A percentile compares a stretch with the other conserved stretches of the same genome.
Evolutionary conservation across 495 filamentous ascomycete species (phyloP).

Genomic region (Rusavskia elegans): DNA sequence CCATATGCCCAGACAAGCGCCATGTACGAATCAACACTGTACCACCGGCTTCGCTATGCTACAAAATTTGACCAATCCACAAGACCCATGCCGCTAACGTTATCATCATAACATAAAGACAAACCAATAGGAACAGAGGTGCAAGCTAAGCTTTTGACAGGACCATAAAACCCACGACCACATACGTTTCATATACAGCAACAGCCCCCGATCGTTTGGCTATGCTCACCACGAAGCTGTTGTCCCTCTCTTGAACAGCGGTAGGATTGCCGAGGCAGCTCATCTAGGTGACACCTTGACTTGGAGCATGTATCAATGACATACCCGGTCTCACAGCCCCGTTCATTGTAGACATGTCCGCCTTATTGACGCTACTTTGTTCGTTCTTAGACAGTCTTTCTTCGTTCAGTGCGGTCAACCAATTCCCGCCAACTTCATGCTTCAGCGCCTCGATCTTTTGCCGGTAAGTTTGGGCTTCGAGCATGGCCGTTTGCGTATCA

Average conservation of each 20-base stretch:
- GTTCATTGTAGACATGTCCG: neutral
- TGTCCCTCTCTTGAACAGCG: no score
- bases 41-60: neutral
- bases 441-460: conserved; percentile 74
- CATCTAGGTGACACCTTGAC: neutral
- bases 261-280: no score
- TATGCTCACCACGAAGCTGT: no score
- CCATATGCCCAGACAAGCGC: no score
- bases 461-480: conserved; percentile 62
- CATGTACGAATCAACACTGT: no score
- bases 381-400: conserved; percentile 39
- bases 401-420: conserved; percentile 73
- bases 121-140: no score
- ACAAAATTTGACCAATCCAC: neutral
- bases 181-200: no score
- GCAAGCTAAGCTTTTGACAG: no score
- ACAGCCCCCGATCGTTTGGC: no score
- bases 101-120: no score
- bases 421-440: conserved; percentile 67
- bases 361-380: neutral
- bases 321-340: neutral
- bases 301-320: conserved; percentile 11
- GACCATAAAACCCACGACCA: no score
- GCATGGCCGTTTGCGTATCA: conserved; percentile 43
- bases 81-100: neutral